phyloP scores from a whole-genome alignment of 2,329 filamentous ascomycete species.

The Hymenoscyphus infarciens region DNA sequence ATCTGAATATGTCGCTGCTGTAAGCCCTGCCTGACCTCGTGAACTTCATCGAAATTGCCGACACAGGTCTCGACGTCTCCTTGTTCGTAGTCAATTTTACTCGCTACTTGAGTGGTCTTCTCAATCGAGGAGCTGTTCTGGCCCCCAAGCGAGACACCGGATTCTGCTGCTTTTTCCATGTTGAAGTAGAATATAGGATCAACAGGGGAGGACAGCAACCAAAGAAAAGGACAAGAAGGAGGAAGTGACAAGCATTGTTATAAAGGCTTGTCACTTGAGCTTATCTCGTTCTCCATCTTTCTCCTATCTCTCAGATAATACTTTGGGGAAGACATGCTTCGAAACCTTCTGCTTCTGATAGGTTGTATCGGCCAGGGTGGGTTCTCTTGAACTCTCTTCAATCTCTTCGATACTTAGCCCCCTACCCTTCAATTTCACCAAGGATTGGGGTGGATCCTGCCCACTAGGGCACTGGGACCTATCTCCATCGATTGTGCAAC shows the following conservation, averaged over 20 bases:
- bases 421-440: no score
- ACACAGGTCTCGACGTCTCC: background rate
- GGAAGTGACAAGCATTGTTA: background rate
- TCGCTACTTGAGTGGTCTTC: background rate
- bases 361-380: background rate
- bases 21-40: constrained; percentile 36
- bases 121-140: background rate
- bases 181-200: background rate
- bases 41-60: background rate
- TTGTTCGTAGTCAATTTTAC: background rate
- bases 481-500: background rate
- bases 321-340: background rate
- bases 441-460: no score
- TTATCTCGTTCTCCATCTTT: constrained; percentile 5
- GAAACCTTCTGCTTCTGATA: background rate
- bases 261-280: background rate
- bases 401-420: no score
- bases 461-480: background rate
- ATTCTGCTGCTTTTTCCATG: background rate
- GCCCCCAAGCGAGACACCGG: background rate
- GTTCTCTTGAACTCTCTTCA: no score
- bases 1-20: constrained; percentile 43
- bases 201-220: background rate
- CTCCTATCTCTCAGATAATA: background rate
- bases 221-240: background rate